Conservation (phyloP, 164 flowering plant genomes). For the Magnolia kwangsiensis region DNA sequence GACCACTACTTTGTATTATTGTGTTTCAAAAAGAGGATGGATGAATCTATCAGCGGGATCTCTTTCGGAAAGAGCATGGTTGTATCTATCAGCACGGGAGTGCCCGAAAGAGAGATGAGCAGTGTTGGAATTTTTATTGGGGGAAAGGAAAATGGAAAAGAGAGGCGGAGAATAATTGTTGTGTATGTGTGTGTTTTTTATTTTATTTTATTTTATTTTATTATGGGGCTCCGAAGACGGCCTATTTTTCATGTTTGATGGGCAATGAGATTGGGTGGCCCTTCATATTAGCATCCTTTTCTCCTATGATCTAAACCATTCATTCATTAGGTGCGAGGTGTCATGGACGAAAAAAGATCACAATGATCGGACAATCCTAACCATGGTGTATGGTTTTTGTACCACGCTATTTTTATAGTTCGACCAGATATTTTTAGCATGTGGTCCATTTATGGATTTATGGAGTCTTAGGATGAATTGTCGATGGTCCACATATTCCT, state of each 20-base stretch:
- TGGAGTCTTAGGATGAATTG: too few species aligned
- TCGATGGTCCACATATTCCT: too few species aligned
- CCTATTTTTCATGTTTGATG: not conserved
- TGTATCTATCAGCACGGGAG: not conserved
- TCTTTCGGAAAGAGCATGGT: not conserved
- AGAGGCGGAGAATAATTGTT: not conserved
- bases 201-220: too few species aligned
- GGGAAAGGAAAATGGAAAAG: not conserved
- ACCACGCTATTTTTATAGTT: too few species aligned
- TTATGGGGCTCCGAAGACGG: not conserved
- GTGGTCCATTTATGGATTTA: too few species aligned
- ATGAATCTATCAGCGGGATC: not conserved
- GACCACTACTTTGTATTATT: not conserved
- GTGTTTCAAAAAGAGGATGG: not conserved
- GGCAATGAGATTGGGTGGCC: not conserved
- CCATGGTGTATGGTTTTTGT: not conserved
- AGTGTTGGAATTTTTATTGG: too few species aligned
- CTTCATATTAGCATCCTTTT: too few species aligned
- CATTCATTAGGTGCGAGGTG: not conserved
- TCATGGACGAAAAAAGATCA: not conserved
- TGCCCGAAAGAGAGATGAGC: not conserved
- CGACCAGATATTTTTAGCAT: too few species aligned
- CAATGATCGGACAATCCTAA: not conserved
- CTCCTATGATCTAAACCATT: too few species aligned
- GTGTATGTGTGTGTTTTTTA: too few species aligned